phyloP scores from a whole-genome alignment of 768 basidiomycete genomes.

The Hericium rajendrae region DNA sequence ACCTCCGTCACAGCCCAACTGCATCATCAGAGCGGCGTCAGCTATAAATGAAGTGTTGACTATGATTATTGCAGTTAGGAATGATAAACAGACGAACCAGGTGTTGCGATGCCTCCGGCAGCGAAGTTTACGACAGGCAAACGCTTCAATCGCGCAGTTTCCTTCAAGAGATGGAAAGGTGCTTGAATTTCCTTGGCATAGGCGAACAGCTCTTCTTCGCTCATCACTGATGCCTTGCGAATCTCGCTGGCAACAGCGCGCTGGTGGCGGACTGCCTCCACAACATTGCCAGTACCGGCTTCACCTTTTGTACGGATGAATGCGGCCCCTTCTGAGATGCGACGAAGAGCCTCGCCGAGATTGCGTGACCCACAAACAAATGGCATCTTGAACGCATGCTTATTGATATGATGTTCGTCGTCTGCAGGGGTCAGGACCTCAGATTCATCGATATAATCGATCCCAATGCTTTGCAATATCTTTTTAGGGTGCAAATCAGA shows the following conservation, averaged over 20 bases:
- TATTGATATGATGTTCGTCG: conserved; percentile 94
- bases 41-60: conserved; percentile 31
- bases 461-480: conserved; percentile 90
- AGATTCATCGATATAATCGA: conserved; percentile 95
- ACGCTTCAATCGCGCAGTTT: conserved; percentile 86
- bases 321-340: conserved; percentile 95
- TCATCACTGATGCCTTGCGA: conserved; percentile 78
- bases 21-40: conserved; percentile 99
- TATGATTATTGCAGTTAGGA: background rate
- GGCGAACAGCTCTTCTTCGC: conserved; percentile 88
- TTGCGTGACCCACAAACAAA: conserved; percentile 95
- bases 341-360: conserved; percentile 90
- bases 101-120: conserved; percentile 88
- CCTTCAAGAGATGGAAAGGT: conserved; percentile 92
- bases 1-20: conserved; percentile 95
- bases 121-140: conserved; percentile 97
- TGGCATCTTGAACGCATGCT: conserved; percentile 89
- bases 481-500: conserved; percentile 22
- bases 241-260: conserved; percentile 80
- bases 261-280: conserved; percentile 90
- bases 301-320: conserved; percentile 98
- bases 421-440: conserved; percentile 95
- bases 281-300: conserved; percentile 82
- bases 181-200: conserved; percentile 90
- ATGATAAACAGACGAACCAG: conserved; percentile 39